Conservation (phyloP, 805 yeast genomes). For the Suhomyces kilbournensis region DNA sequence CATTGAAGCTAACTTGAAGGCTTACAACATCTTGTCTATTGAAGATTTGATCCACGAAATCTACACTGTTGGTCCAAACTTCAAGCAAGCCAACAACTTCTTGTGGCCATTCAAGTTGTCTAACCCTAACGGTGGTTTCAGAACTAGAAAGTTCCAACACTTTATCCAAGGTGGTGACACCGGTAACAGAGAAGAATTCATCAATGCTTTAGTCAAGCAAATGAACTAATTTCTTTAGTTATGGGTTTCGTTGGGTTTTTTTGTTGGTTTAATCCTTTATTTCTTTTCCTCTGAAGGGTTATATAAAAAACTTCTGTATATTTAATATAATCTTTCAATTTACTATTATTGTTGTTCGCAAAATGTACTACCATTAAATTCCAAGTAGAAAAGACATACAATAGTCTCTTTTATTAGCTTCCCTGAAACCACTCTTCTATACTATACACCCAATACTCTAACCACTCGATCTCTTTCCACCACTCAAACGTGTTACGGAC, state of each 20-base stretch:
- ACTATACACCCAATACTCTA: conserved; percentile 25
- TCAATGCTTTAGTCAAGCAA: conserved; percentile 90
- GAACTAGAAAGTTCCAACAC: conserved; percentile 96
- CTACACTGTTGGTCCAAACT: conserved; percentile 95
- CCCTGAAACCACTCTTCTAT: conserved; percentile 1
- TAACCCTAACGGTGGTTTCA: conserved; percentile 98
- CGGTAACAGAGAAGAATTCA: conserved; percentile 97
- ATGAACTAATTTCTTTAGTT: conserved; percentile 63
- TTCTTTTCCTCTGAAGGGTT: conserved; percentile 8
- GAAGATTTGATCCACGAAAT: conserved; percentile 97
- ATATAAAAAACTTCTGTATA: conserved; percentile 1
- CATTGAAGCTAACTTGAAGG: conserved; percentile 84
- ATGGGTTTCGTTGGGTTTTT: conserved; percentile 1
- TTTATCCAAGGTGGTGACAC: conserved; percentile 97
- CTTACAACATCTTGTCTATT: conserved; percentile 87
- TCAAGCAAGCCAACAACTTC: conserved; percentile 98
- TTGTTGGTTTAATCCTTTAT: conserved; percentile 7
- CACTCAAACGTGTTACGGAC: conserved; percentile 16
- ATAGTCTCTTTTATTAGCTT: background rate
- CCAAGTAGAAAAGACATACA: too few species aligned
- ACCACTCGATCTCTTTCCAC: conserved; percentile 33
- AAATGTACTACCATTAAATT: background rate
- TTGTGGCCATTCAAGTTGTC: conserved; percentile 97
- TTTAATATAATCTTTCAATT: conserved; percentile 8
- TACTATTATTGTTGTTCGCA: background rate